Base-by-base conservation (phyloP, 1,284 basidiomycete genomes). In the Malassezia sp. region DNA sequence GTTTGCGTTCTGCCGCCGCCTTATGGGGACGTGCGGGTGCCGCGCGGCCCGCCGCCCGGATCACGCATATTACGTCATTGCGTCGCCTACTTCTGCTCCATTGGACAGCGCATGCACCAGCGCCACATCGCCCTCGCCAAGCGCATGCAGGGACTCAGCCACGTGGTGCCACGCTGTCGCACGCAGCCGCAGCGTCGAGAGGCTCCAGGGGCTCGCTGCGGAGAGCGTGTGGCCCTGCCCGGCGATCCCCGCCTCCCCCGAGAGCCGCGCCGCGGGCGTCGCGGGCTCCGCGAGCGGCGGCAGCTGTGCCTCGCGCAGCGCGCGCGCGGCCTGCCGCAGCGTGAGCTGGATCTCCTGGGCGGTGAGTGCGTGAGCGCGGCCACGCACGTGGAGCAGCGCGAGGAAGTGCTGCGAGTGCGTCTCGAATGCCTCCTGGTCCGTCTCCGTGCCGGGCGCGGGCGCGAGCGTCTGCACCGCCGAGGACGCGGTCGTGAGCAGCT, bases 301-400 rank as follows among this genome's bases (percentile, higher is more conserved):
- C 10, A 50, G 29, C 14, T 35, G 48, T 38, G 48, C 48, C 21
- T 50, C 36, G 8, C 48, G 48, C 28, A 50, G 43, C n/a, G 48
- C 42, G n/a, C 21, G 48, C 18, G 48, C 48, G 10, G 48, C 42
- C 18, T 50, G 30, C 4, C 43, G 42, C 21, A 50, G 33, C n/a
- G 48, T 45, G 17, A 50, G 15, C 17, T 50, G 48, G 2, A 50
- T 28, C 17, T 50, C 48, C 48, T 50, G 46, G n/a, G n/a, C 36
- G n/a, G 37, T 45, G 1, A 40, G 42, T n/a, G n/a, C n/a, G n/a
- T 18, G 23, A 23, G 9, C 17, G 14, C 20, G 9, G 5, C 5
- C 14, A 45, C 48, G 27, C 35, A 50, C 48, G 17, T 50, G 31
- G 4, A 50, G 38, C 20, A 37, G 44, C 1, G 48, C 21, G 9